Percentiles rank a stretch among this genome's conserved stretches.
Conservation (phyloP, 192 early-diverging fungal genomes). For the Thoreauomyces humboldtii region DNA sequence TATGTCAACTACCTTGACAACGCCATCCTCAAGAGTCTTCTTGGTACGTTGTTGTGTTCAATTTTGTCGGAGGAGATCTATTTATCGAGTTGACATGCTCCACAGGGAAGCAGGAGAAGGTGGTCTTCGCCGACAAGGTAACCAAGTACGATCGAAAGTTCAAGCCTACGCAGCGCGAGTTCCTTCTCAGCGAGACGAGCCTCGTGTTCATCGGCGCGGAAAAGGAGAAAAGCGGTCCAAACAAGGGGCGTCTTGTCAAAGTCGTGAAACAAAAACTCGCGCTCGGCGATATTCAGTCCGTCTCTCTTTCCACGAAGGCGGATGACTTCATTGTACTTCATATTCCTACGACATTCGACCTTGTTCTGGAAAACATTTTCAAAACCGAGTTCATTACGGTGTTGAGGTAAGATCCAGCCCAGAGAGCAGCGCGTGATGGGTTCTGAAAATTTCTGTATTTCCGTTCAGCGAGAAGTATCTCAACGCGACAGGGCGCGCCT, state of each 20-base stretch:
- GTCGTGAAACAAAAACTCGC: slow-evolving; percentile 53
- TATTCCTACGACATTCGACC: slow-evolving; percentile 51
- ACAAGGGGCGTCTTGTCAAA: slow-evolving; percentile 61
- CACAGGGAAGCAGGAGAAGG: slow-evolving; percentile 56
- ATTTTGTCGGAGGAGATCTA: background rate
- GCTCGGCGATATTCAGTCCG: slow-evolving; percentile 41
- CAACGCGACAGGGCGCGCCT: slow-evolving; percentile 14
- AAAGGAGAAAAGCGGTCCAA: slow-evolving; percentile 55
- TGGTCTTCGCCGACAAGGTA: slow-evolving; percentile 46
- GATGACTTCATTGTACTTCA: slow-evolving; percentile 61
- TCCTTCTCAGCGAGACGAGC: slow-evolving; percentile 49
- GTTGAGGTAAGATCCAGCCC: slow-evolving; percentile 30
- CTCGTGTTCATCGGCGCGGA: slow-evolving; percentile 53
- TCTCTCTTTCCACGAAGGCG: slow-evolving; percentile 48
- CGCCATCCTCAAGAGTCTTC: slow-evolving; percentile 50
- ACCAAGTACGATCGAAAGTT: slow-evolving; percentile 63
- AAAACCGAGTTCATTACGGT: slow-evolving; percentile 62
- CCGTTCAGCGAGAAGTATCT: slow-evolving; percentile 46
- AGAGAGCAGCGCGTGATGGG: background rate
- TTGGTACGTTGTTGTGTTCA: slow-evolving; percentile 38
- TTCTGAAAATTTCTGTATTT: background rate
- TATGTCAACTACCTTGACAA: slow-evolving; percentile 71
- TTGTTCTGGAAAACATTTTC: slow-evolving; percentile 54
- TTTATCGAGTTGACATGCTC: background rate
- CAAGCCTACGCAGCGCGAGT: slow-evolving; percentile 46